Conservation (phyloP, 2,329 filamentous ascomycete genomes). For the Fusarium oligoseptatum region DNA sequence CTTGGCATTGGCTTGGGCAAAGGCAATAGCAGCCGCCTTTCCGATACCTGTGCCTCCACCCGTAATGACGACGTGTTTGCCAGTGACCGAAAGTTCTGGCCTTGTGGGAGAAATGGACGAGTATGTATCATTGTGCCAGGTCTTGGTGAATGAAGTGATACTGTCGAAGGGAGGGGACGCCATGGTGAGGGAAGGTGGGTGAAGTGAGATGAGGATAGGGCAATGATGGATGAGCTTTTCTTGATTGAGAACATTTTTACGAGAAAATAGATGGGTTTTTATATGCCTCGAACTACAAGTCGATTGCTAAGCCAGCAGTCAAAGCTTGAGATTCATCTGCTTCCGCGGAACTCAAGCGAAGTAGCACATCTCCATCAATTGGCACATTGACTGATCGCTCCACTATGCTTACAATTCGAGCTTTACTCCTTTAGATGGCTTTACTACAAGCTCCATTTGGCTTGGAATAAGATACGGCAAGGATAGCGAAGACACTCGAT, state of each 20-base stretch:
- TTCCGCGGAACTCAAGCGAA: not conserved
- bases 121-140: conserved; percentile 44
- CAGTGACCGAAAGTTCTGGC: conserved; percentile 49
- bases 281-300: not conserved
- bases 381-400: not conserved
- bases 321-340: not conserved
- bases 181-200: not conserved
- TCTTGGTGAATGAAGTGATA: conserved; percentile 35
- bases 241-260: not conserved
- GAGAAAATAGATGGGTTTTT: not conserved
- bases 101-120: conserved; percentile 47
- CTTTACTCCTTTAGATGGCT: not conserved
- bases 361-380: not conserved
- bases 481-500: too few relatives aligned
- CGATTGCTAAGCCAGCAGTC: not conserved
- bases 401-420: not conserved
- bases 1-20: conserved; percentile 55
- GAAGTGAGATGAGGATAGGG: not conserved
- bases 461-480: too few relatives aligned
- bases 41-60: conserved; percentile 74
- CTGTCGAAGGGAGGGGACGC: not conserved
- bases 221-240: too few relatives aligned
- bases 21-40: conserved; percentile 71
- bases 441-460: too few relatives aligned
- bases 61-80: conserved; percentile 70